Percentiles rank a stretch among this genome's conserved stretches.
phyloP scores from a whole-genome alignment of 169 alveolate species.

The Plasmodium adleri region DNA sequence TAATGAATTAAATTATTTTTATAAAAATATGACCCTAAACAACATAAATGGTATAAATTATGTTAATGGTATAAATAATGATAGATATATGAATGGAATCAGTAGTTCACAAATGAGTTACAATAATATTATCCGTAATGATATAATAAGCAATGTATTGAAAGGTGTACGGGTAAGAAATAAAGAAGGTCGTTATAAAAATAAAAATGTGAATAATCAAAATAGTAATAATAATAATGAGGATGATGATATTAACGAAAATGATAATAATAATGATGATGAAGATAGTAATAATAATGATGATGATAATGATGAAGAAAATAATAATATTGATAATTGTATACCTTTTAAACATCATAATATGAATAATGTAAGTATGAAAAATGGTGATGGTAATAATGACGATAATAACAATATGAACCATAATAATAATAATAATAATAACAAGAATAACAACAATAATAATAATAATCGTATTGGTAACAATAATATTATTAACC shows the following conservation, averaged over 20 bases:
- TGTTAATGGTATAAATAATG: slow-evolving; percentile 1
- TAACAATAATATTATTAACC: not conserved
- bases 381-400: no score
- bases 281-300: no score
- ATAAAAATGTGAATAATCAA: no score
- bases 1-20: slow-evolving; percentile 11
- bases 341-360: no score
- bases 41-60: slow-evolving; percentile 5
- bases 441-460: not conserved
- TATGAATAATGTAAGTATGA: no score
- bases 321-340: no score
- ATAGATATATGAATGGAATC: not conserved
- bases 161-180: not conserved
- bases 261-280: no score
- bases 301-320: no score
- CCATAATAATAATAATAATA: not conserved
- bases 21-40: slow-evolving; percentile 1
- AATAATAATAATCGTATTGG: not conserved
- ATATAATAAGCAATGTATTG: not conserved
- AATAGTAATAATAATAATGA: no score
- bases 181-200: no score
- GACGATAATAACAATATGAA: no score
- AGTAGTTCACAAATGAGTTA: not conserved
- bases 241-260: no score
- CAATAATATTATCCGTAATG: not conserved